These are phyloP conservation scores for Psilocybe cyanescens DNA, from an alignment of 768 basidiomycete species.

Conservation along the genomic window DNA sequence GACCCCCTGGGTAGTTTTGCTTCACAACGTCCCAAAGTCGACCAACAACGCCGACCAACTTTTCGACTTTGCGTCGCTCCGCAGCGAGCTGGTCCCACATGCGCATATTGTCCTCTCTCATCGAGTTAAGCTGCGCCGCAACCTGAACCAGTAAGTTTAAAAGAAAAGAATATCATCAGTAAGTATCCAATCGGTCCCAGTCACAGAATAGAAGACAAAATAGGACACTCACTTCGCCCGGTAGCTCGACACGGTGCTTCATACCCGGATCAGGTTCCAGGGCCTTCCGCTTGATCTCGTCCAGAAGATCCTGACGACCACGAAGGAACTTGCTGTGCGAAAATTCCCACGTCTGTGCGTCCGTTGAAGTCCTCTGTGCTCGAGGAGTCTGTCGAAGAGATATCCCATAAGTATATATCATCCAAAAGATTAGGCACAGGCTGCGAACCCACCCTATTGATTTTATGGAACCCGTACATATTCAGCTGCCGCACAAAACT, in stretches of 20 bases:
- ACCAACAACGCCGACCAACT: constrained; percentile 60
- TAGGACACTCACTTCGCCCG: constrained; percentile 65
- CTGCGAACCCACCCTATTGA: constrained; percentile 70
- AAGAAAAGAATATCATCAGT: constrained; percentile 16
- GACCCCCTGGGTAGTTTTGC: constrained; percentile 53
- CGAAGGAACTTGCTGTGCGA: constrained; percentile 86
- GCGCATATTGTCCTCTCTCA: constrained; percentile 73
- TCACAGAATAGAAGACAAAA: constrained; percentile 3
- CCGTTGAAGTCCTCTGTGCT: constrained; percentile 78
- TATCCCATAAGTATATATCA: not conserved
- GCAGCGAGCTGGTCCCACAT: constrained; percentile 58
- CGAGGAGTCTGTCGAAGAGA: constrained; percentile 65
- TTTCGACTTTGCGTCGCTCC: constrained; percentile 66
- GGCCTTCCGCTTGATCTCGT: constrained; percentile 87
- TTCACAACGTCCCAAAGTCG: constrained; percentile 65
- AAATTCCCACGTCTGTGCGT: constrained; percentile 89
- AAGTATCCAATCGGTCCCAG: constrained; percentile 18
- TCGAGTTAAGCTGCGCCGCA: constrained; percentile 64
- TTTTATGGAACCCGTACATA: constrained; percentile 97
- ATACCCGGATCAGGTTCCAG: constrained; percentile 77
- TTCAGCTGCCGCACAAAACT: constrained; percentile 94
- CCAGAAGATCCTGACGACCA: constrained; percentile 77
- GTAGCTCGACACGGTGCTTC: constrained; percentile 77
- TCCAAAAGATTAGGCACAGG: not conserved
- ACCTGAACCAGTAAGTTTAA: constrained; percentile 38